Base-by-base conservation (phyloP, 2,329 filamentous ascomycete species). In the Lachnellula suecica region DNA sequence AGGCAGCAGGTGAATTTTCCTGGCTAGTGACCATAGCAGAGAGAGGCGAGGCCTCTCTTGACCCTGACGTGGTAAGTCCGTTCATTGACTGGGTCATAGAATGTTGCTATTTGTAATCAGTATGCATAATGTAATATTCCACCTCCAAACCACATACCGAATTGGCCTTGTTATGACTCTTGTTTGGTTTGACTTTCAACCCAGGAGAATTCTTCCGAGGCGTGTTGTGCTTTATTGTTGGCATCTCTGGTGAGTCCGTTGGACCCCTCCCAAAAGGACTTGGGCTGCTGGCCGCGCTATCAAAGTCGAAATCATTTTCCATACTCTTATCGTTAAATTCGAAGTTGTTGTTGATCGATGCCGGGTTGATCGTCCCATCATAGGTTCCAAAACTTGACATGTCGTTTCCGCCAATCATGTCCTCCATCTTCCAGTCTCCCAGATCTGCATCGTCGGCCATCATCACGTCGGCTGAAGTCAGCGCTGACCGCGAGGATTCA, bases 281-380 rank as follows among this genome's bases (percentile, higher is more conserved):
- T 5, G 83, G 81, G 54, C 81, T 86, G 59, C 76, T 82, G 2
- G 79, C 77, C 8, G 78, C 77, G 59, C 79, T 82, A 15, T 79
- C 77, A 62, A 85, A 84, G 58, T 83, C 78, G 59, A 84, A 82
- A 44, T 74, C 70, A 42, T 71, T 70, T 47, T 77, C 71, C 71
- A 79, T 75, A 47, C 73, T 72, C 58, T 72, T 71, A 53, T 77
- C 75, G 51, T 64, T 70, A 47, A 74, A 67, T 5, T 68, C 66
- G 51, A 70, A 67, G 52, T 69, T 67, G 19, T 59, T 62, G 37
- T 64, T 64, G 47, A 67, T 66, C 2, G 63, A 54, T 11, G 68
- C 65, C n/a, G 70, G 70, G 46, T 72, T 66, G 35, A 72, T 70
- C 17, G 64, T 71, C 27, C 60, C 68, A 43, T 65, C 63, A 51